Base-by-base conservation (phyloP, 2,329 filamentous ascomycete genomes). In the Ascochyta pisi region DNA sequence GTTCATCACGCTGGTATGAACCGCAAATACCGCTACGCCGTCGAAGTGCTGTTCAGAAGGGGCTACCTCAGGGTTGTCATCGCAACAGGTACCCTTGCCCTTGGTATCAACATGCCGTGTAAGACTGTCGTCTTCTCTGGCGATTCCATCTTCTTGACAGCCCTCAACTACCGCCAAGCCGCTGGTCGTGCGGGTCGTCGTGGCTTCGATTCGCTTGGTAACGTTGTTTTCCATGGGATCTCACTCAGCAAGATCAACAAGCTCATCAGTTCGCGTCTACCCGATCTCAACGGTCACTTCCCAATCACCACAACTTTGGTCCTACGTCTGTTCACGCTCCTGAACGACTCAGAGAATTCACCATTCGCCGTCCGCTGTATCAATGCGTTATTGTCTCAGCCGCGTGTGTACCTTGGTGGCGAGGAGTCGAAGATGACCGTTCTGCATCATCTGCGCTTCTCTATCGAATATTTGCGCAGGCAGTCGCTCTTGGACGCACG, bases 1-100 rank as follows among this genome's bases (percentile, higher is more conserved):
- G 84, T 93, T 6, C 90, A 94, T 75, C 91, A 94, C 68, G 84
- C 89, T 16, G 90, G 90, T 75, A 86, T 93, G 86, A 93, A 92
- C 68, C 82, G 89, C 44, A 85, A 85, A 59, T 93, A 93, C 68
- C 84, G 90, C 34, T 89, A 92, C 70, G 80, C 78, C 19, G 87
- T 91, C 1, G 89, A 92, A 68, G 89, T 90, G 56, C 76, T 92
- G 7, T 92, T 92, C 76, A 83, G 90, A 8, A 88, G 84, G 69
- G 88, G 89, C 0, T 92, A 84, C 66, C 73, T 93, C 34, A 82
- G 83, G 8, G 86, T 89, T 0, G 86, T 93, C 22, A 81, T 92
- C 26, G 89, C 89, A 0, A 93, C 90, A 0, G 89, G 89, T 0
- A 92, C 89, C 0, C 81, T 92, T 22, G 88, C 88, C 1, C 78